Conservation (phyloP, 2,329 filamentous ascomycete species). For the Cryphonectria japonica region DNA sequence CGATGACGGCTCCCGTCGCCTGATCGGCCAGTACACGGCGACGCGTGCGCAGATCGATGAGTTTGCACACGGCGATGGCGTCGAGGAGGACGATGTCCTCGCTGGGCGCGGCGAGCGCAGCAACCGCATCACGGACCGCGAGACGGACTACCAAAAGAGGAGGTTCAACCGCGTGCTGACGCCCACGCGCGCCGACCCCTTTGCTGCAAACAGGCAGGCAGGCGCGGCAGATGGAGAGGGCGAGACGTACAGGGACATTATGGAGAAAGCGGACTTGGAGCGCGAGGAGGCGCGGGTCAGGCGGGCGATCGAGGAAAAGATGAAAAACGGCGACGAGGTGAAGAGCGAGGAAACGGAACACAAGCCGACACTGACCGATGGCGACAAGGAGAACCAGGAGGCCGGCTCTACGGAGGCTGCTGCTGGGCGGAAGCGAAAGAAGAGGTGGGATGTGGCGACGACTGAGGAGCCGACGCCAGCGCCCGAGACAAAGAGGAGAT, state of each 20-base stretch:
- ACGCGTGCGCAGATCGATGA: conserved; percentile 92
- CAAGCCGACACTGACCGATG: conserved; percentile 74
- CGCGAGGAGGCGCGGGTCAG: conserved; percentile 89
- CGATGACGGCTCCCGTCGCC: conserved; percentile 71
- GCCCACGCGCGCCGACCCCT: conserved; percentile 83
- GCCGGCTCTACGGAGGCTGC: conserved; percentile 67
- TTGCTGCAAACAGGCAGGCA: conserved; percentile 74
- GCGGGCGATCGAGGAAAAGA: conserved; percentile 77
- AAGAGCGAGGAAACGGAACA: conserved; percentile 66
- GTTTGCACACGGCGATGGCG: conserved; percentile 81
- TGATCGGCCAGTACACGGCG: conserved; percentile 96
- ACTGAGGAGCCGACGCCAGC: conserved; percentile 55
- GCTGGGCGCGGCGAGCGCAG: conserved; percentile 82
- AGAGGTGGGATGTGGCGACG: conserved; percentile 87
- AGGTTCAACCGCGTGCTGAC: conserved; percentile 87
- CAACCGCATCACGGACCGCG: conserved; percentile 86
- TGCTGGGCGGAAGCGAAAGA: conserved; percentile 80
- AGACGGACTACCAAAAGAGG: conserved; percentile 97
- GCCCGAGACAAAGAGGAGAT: conserved; percentile 71
- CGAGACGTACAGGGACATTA: conserved; percentile 84
- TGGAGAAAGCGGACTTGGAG: conserved; percentile 89
- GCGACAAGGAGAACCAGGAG: conserved; percentile 74
- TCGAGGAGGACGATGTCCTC: conserved; percentile 90
- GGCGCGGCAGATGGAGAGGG: conserved; percentile 66
- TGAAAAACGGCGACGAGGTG: conserved; percentile 56